Conservation (phyloP, 495 filamentous ascomycete species). For the Hamigera avellanea region DNA sequence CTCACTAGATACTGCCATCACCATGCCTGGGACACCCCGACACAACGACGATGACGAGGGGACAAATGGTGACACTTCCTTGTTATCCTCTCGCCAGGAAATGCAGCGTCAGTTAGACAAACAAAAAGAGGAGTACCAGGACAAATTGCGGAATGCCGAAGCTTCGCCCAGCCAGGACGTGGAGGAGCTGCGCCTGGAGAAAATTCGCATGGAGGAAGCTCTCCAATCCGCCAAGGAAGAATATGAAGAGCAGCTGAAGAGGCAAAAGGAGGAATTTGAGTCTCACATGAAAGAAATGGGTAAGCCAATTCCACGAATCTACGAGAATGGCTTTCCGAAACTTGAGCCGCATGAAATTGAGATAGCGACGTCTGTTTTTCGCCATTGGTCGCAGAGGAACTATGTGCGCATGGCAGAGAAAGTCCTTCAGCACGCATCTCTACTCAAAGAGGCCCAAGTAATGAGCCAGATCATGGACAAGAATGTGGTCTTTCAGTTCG, state of each 20-base stretch:
- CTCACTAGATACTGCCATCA: constrained; percentile 87
- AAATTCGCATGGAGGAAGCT: constrained; percentile 75
- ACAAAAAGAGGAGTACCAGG: constrained; percentile 71
- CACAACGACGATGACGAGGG: constrained; percentile 58
- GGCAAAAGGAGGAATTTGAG: constrained; percentile 69
- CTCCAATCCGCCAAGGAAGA: constrained; percentile 69
- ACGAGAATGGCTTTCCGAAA: constrained; percentile 42
- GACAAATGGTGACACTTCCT: constrained; percentile 43
- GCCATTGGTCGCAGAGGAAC: constrained; percentile 72
- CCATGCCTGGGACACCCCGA: constrained; percentile 84
- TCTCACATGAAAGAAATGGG: constrained; percentile 49
- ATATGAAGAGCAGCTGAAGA: constrained; percentile 68
- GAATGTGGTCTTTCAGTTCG: constrained; percentile 89
- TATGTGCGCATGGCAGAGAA: constrained; percentile 95
- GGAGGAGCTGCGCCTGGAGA: constrained; percentile 76
- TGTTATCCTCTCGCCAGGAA: constrained; percentile 67
- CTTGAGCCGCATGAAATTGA: constrained; percentile 58
- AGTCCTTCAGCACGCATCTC: constrained; percentile 74
- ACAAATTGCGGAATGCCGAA: constrained; percentile 68
- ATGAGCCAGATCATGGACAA: constrained; percentile 98
- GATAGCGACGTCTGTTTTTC: constrained; percentile 50
- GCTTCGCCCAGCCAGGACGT: constrained; percentile 63
- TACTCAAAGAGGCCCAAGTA: constrained; percentile 89
- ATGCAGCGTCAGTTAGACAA: constrained; percentile 83
- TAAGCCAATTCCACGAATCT: constrained; percentile 35